Evolutionary conservation across 2,329 filamentous ascomycete genomes (phyloP).

Genomic region (Colletotrichum sp.): DNA sequence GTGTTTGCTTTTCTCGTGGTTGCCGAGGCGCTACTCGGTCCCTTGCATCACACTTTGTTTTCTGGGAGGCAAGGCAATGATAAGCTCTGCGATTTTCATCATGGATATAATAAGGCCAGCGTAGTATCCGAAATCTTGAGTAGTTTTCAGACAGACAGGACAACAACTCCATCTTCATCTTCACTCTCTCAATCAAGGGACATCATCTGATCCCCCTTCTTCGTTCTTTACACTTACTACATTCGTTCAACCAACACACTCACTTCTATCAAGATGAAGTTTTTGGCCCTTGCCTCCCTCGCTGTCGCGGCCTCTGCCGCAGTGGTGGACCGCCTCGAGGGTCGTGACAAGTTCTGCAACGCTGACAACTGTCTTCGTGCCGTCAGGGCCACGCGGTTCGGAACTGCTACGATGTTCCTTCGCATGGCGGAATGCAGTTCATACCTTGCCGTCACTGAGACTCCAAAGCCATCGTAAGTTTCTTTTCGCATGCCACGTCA

Average conservation of each 20-base stretch:
- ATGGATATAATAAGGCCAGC: not conserved
- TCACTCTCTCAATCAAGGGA: not conserved
- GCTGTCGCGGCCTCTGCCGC: conserved; percentile 37
- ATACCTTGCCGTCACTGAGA: conserved; percentile 42
- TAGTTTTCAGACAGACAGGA: not conserved
- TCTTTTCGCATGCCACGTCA: not conserved
- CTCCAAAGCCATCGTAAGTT: conserved; percentile 41
- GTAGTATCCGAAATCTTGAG: not conserved
- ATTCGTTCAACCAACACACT: not conserved
- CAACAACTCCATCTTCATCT: not conserved
- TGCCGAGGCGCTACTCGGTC: conserved; percentile 4
- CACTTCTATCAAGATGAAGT: conserved; percentile 39
- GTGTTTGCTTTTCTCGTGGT: conserved; percentile 9
- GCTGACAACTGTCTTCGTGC: conserved; percentile 52
- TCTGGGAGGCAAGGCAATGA: not conserved
- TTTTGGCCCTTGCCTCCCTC: conserved; percentile 36
- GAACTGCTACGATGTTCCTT: conserved; percentile 28
- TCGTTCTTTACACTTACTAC: not conserved
- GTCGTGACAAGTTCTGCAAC: conserved; percentile 29
- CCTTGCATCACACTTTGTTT: conserved; percentile 2
- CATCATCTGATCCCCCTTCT: not conserved
- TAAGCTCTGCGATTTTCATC: not conserved
- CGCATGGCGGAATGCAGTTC: conserved; percentile 43
- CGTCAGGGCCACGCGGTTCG: conserved; percentile 44
- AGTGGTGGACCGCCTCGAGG: conserved; percentile 23